Evolutionary conservation across 257 asterid genomes (phyloP).

Genomic region (Agastache rugosa): DNA sequence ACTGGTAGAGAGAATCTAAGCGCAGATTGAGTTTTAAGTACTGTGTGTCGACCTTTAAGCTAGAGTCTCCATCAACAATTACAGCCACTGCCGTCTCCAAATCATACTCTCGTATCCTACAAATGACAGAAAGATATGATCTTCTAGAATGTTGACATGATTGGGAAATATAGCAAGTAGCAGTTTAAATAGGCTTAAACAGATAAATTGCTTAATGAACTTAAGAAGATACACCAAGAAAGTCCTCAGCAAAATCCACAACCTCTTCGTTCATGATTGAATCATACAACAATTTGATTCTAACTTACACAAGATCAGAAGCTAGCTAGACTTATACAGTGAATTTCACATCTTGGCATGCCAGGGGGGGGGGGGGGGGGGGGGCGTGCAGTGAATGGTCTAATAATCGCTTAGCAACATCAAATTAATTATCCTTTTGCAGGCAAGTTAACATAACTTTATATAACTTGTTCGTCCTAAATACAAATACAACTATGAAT

Average conservation of each 20-base stretch:
- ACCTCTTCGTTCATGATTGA: not conserved
- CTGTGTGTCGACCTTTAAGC: constrained; percentile 68
- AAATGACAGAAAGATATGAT: constrained; percentile 8
- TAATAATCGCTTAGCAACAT: not conserved
- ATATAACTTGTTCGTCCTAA: not conserved
- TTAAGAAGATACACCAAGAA: not conserved
- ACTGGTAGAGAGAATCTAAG: constrained; percentile 73
- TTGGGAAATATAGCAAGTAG: not conserved
- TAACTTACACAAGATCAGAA: not conserved
- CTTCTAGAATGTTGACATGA: constrained; percentile 18
- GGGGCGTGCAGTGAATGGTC: too few species aligned
- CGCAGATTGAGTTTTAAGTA: constrained; percentile 69
- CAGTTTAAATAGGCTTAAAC: not conserved
- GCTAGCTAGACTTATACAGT: not conserved
- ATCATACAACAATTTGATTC: not conserved
- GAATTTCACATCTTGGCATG: not conserved
- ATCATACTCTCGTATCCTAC: constrained; percentile 74
- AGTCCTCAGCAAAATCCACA: not conserved
- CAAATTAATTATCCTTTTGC: not conserved
- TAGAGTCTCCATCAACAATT: constrained; percentile 69
- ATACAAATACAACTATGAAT: not conserved
- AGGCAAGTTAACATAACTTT: not conserved
- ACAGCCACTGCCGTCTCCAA: constrained; percentile 73
- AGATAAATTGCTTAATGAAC: not conserved
- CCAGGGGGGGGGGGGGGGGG: too few species aligned